Evolutionary conservation across 2,329 filamentous ascomycete species (phyloP).

Genomic region (Lachnellula hyalina): DNA sequence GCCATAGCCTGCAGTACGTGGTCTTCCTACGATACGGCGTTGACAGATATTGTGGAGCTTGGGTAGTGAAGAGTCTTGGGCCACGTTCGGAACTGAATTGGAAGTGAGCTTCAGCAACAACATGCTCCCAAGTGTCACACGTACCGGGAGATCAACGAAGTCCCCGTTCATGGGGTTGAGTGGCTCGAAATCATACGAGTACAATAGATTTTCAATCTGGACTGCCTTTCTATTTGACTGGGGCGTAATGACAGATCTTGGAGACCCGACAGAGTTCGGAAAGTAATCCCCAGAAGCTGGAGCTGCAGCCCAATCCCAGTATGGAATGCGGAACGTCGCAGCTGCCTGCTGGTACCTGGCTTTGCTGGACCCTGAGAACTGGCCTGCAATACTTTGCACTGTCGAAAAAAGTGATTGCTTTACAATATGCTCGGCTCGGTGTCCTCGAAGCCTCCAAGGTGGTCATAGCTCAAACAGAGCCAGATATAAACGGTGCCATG

Average conservation of each 20-base stretch:
- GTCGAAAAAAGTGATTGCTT: conserved; percentile 38
- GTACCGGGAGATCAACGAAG: conserved; percentile 14
- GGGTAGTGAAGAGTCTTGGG: conserved; percentile 22
- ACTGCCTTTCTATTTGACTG: conserved; percentile 43
- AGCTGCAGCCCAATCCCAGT: conserved; percentile 44
- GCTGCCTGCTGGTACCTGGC: conserved; percentile 42
- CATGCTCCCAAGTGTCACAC: neutral
- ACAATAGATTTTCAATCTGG: conserved; percentile 60
- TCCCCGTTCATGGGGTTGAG: conserved; percentile 34
- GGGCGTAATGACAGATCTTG: conserved; percentile 21
- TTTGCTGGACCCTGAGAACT: conserved; percentile 42
- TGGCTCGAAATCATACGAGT: conserved; percentile 55
- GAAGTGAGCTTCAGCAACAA: neutral
- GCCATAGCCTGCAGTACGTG: conserved; percentile 18
- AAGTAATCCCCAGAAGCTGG: conserved; percentile 40
- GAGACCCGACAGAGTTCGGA: conserved; percentile 28
- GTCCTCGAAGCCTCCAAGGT: neutral
- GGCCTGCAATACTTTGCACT: conserved; percentile 42
- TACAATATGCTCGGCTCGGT: conserved; percentile 42
- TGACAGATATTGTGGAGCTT: conserved; percentile 11
- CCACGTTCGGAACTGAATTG: conserved; percentile 19
- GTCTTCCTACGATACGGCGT: conserved; percentile 18
- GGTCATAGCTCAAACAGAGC: conserved; percentile 49
- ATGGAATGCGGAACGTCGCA: conserved; percentile 38
- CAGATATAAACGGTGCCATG: conserved; percentile 82